Evolutionary conservation across 2,329 filamentous ascomycete species (phyloP).

Genomic region (Ophiostoma quercus): DNA sequence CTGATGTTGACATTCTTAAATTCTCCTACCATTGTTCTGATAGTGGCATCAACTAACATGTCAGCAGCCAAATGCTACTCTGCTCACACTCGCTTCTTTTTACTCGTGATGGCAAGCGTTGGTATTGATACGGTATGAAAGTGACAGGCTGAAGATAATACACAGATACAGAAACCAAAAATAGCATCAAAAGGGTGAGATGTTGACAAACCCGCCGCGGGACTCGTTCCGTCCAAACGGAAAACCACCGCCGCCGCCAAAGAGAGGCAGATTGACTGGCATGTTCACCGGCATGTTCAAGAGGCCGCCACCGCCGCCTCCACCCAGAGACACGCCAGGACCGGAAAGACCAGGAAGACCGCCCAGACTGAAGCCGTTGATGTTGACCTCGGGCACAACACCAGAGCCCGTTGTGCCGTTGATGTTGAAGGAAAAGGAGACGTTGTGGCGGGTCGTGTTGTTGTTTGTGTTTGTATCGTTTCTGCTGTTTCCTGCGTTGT

Average conservation of each 20-base stretch:
- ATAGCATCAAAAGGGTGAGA: not conserved
- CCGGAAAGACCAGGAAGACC: not conserved
- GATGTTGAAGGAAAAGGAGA: not conserved
- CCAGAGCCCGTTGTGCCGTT: not conserved
- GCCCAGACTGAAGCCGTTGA: not conserved
- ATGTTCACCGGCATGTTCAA: not conserved
- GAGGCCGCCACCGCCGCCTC: constrained; percentile 3
- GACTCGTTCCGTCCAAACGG: constrained; percentile 16
- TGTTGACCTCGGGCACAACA: not conserved
- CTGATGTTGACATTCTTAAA: not conserved
- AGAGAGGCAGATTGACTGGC: constrained; percentile 18
- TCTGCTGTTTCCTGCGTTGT: not conserved
- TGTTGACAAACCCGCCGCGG: constrained; percentile 2
- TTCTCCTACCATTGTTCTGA: not conserved
- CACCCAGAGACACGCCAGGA: not conserved
- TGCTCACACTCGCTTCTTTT: not conserved
- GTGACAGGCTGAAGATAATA: too few species aligned
- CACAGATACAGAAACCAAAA: not conserved
- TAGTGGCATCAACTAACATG: not conserved
- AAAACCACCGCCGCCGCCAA: constrained; percentile 21
- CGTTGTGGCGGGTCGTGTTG: not conserved
- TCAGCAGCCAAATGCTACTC: not conserved
- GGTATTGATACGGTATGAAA: not conserved
- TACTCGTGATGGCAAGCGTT: not conserved
- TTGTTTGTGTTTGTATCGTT: not conserved